Evolutionary conservation across 1,139 yeast species (phyloP).

Genomic region (Pichiaceae sp.): DNA sequence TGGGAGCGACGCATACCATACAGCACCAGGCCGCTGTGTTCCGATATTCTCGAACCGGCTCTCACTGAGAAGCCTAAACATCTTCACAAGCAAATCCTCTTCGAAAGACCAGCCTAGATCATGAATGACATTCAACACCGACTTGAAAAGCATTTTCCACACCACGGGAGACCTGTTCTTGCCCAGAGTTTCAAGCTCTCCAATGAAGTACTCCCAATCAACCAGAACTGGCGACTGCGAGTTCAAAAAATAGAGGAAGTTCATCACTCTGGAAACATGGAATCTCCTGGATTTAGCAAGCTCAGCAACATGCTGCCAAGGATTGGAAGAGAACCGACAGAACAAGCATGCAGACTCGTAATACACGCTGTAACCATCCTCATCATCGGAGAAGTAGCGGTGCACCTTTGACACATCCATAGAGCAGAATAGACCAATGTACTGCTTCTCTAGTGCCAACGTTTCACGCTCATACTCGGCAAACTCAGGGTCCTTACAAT

Average conservation of each 20-base stretch:
- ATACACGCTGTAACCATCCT: constrained; percentile 6
- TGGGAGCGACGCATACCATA: constrained; percentile 12
- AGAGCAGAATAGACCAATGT: constrained; percentile 12
- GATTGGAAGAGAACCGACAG: constrained; percentile 11
- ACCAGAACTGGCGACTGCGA: constrained; percentile 12
- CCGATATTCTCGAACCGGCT: constrained; percentile 21
- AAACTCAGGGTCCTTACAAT: constrained; percentile 4
- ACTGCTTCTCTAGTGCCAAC: constrained; percentile 6
- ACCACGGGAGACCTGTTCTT: constrained; percentile 1
- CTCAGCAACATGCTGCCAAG: constrained; percentile 17
- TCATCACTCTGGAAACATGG: constrained; percentile 8
- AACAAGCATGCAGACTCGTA: constrained; percentile 18
- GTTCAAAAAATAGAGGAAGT: constrained; percentile 17
- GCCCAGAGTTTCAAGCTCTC: constrained; percentile 8
- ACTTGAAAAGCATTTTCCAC: constrained; percentile 10
- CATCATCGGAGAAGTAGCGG: constrained; percentile 6
- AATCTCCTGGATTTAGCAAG: constrained; percentile 6
- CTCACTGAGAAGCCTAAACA: constrained; percentile 20
- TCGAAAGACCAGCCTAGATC: constrained; percentile 22
- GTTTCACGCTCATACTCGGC: constrained; percentile 4
- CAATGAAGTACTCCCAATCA: constrained; percentile 20
- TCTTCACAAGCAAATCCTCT: constrained; percentile 18
- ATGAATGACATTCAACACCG: constrained; percentile 13
- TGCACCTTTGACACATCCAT: constrained; percentile 11
- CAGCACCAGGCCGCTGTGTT: constrained; percentile 3